These are phyloP conservation scores for Asparagopsis taxiformis DNA, from an alignment of 31 red algal species.

Conservation along the genomic window DNA sequence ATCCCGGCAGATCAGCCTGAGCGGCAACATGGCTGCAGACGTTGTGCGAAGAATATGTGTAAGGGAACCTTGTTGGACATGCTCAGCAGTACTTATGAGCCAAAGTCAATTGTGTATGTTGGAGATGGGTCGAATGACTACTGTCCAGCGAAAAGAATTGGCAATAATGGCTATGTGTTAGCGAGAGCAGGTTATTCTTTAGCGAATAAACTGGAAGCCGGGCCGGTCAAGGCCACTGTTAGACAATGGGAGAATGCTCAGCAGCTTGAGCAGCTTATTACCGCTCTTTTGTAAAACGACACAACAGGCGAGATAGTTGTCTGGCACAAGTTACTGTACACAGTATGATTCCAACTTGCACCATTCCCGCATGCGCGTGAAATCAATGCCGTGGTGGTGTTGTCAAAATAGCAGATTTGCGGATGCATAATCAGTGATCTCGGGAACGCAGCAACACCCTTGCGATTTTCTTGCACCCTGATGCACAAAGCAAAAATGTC, in stretches of 20 bases:
- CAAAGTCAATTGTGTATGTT: constrained; percentile 3
- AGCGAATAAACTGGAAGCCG: not conserved
- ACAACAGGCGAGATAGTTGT: too few species aligned
- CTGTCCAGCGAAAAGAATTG: constrained; percentile 6
- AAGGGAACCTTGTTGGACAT: not conserved
- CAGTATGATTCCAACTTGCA: too few species aligned
- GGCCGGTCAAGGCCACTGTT: not conserved
- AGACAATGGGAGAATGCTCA: not conserved
- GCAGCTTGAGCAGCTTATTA: constrained; percentile 3
- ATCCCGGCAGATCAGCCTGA: not conserved
- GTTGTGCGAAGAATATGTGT: constrained; percentile 4
- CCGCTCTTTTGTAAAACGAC: constrained; percentile 1
- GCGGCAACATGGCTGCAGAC: not conserved
- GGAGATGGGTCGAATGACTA: constrained; percentile 22
- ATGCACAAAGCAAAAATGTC: too few species aligned
- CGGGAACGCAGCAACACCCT: too few species aligned
- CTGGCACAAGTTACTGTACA: too few species aligned
- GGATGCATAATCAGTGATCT: too few species aligned
- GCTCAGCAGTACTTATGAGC: not conserved
- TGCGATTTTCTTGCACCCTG: too few species aligned
- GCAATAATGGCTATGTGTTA: constrained; percentile 5
- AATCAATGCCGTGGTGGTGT: too few species aligned
- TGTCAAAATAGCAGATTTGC: too few species aligned
- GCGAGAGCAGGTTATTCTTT: not conserved
- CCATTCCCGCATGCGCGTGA: too few species aligned